Evolutionary conservation across 306 rosid genomes (phyloP), one percentile per base, ranked within the genome.

Genomic region (Dalbergia cultrata): DNA sequence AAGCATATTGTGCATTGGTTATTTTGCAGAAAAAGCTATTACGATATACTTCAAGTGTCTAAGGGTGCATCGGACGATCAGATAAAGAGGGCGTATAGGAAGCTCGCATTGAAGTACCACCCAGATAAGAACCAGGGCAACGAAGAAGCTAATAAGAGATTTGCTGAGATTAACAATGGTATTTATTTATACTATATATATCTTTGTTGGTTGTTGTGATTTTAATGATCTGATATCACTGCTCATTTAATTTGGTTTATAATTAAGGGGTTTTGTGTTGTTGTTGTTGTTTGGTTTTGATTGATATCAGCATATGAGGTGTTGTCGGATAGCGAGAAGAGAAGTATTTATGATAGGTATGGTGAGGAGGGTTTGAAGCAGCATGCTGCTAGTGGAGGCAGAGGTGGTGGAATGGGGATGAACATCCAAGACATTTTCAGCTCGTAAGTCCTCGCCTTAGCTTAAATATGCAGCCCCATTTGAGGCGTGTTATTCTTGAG

Each of bases 301-400:
- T 75, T 61, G 80, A 56, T 65, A 53, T 64, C 74, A 95, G 99
- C 98, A 0, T 95, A 95, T 67, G 99, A 95, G 87, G 98, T 92
- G 11, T 80, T 95, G 79, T 86, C 97, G 8, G 99, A 95, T 65
- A 77, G 88, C 69, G 96, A 95, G 84, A 95, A 95, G 89, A 90
- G 98, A 81, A 84, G 37, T 54, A 92, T 95, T 35, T 95, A 95
- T 76, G 98, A 95, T 74, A 92, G 84, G 82, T 83, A 91, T 8
- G 99, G 99, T 39, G 99, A 95, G 80, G 99, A 95, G 66, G 99
- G 99, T 54, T 85, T 95, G 81, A 95, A 95, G 85, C 99, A 95
- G 86, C 99, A 95, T 82, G 97, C 99, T 39, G 98, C 97, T 59
- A 80, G 87, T 82, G 97, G 97, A 64, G 91, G 95, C 82, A 88